A percentile compares a stretch with the other conserved stretches of the same genome.
Conservation (phyloP, 352 stramenopile species). For the Pythium phragmitis region DNA sequence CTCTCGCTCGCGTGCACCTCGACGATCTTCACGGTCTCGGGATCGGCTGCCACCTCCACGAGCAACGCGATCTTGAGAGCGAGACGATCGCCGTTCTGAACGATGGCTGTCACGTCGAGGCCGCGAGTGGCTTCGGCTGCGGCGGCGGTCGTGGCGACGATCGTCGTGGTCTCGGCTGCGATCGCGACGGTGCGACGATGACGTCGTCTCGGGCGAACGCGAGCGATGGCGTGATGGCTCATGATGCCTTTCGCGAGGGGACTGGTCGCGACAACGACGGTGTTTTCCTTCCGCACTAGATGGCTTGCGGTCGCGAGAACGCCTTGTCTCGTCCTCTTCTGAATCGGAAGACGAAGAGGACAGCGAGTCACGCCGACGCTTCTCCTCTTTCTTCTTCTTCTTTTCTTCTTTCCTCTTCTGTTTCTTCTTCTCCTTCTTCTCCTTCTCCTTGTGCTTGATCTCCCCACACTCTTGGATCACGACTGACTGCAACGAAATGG, state of each 20-base stretch:
- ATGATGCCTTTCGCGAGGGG: too few species aligned
- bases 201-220: not conserved
- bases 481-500: conserved; percentile 78
- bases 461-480: conserved; percentile 95
- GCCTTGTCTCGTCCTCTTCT: conserved; percentile 8
- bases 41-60: not conserved
- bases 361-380: conserved; percentile 17
- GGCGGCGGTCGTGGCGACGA: not conserved
- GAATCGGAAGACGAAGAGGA: conserved; percentile 4
- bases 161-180: not conserved
- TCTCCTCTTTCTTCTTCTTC: conserved; percentile 28
- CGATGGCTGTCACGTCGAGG: not conserved
- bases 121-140: not conserved
- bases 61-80: not conserved
- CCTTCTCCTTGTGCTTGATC: conserved; percentile 31
- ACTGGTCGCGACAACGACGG: not conserved
- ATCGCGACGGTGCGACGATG: conserved; percentile 4
- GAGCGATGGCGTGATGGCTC: not conserved
- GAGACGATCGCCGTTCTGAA: not conserved
- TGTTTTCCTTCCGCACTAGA: not conserved
- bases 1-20: not conserved
- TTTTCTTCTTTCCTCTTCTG: conserved; percentile 37
- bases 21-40: not conserved
- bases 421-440: conserved; percentile 28
- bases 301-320: not conserved